Evolutionary conservation across 371 early-diverging fungal genomes (phyloP).

Genomic region (Rhizopus stolonifer): DNA sequence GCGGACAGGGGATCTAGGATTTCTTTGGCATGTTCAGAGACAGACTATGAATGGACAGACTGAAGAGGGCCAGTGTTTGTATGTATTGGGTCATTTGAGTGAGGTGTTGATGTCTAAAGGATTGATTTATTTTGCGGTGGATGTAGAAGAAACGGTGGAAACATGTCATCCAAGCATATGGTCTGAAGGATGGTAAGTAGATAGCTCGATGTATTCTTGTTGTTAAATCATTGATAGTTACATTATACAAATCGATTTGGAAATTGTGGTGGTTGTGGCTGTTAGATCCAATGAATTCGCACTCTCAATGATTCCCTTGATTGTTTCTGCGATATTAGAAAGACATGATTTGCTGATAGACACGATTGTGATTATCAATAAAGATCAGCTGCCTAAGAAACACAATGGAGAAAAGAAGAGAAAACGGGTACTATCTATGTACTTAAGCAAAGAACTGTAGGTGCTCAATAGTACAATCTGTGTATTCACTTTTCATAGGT

Average conservation of each 20-base stretch:
- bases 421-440: slow-evolving; percentile 36
- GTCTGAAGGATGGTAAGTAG: slow-evolving; percentile 55
- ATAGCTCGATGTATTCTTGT: neutral
- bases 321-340: slow-evolving; percentile 68
- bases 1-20: slow-evolving; percentile 82
- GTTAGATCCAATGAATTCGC: slow-evolving; percentile 33
- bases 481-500: slow-evolving; percentile 1
- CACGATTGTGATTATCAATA: slow-evolving; percentile 62
- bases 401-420: slow-evolving; percentile 56
- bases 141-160: slow-evolving; percentile 74
- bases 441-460: slow-evolving; percentile 26
- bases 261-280: slow-evolving; percentile 46
- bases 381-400: slow-evolving; percentile 59
- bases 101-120: slow-evolving; percentile 69
- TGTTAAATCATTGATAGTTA: slow-evolving; percentile 50
- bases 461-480: neutral
- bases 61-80: slow-evolving; percentile 66
- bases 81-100: slow-evolving; percentile 69
- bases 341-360: slow-evolving; percentile 69
- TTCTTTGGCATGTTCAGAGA: slow-evolving; percentile 60
- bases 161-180: slow-evolving; percentile 48
- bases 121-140: slow-evolving; percentile 65
- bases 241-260: slow-evolving; percentile 47
- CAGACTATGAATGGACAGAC: slow-evolving; percentile 29
- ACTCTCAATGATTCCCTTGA: slow-evolving; percentile 46